Evolutionary conservation across 441 rosid species (phyloP).

Genomic region (Aleurites moluccanus): DNA sequence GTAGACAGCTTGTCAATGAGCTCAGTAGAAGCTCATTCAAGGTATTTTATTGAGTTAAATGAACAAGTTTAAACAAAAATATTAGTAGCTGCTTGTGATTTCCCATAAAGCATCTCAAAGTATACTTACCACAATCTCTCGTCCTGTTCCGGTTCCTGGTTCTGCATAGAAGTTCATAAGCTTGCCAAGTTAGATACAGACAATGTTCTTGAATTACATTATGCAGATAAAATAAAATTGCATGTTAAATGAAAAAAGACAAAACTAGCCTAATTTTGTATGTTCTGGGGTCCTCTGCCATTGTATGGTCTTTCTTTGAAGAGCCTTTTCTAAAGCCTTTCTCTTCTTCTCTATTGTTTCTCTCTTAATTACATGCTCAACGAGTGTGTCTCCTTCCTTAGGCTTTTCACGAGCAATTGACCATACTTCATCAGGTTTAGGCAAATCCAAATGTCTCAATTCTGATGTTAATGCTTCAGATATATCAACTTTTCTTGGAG

Average conservation of each 20-base stretch:
- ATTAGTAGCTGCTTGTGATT: too few relatives aligned
- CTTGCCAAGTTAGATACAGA: constrained; percentile 13
- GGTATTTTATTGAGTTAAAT: too few relatives aligned
- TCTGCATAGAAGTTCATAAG: constrained; percentile 36
- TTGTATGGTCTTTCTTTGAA: constrained; percentile 34
- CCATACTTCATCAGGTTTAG: constrained; percentile 49
- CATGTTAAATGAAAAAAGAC: not conserved
- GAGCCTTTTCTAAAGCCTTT: constrained; percentile 39
- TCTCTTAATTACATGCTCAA: constrained; percentile 49
- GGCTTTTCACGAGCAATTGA: constrained; percentile 49
- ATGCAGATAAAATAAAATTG: not conserved
- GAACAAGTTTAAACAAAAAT: too few relatives aligned
- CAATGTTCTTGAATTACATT: not conserved
- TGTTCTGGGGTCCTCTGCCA: constrained; percentile 40
- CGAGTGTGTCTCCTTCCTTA: constrained; percentile 43
- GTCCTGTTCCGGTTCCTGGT: constrained; percentile 56
- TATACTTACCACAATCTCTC: constrained; percentile 54
- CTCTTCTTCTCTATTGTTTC: constrained; percentile 47
- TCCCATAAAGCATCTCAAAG: too few relatives aligned
- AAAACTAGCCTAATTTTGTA: constrained; percentile 38
- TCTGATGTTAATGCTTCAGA: constrained; percentile 35
- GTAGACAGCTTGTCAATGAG: too few relatives aligned
- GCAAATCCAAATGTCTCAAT: constrained; percentile 38
- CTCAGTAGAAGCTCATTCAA: too few relatives aligned
- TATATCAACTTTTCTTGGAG: constrained; percentile 40